A percentile compares a stretch with the other conserved stretches of the same genome.
Conservation (phyloP, 768 basidiomycete species). For the Phylloporus sp. region DNA sequence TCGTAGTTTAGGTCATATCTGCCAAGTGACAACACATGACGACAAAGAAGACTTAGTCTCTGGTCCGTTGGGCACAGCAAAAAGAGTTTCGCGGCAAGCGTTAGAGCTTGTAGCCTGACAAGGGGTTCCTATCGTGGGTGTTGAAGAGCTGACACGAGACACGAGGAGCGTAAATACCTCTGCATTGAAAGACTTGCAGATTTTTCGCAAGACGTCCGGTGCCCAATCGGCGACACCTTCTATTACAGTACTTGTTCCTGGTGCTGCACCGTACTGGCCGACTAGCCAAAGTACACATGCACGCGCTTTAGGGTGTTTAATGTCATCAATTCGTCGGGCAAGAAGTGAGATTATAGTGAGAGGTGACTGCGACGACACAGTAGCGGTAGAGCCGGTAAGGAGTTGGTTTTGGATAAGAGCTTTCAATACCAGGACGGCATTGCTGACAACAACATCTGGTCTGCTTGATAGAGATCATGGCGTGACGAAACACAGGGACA, state of each 20-base stretch:
- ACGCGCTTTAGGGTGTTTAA: constrained; percentile 72
- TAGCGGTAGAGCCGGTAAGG: constrained; percentile 30
- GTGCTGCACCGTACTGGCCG: constrained; percentile 69
- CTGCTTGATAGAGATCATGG: constrained; percentile 2
- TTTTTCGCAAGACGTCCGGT: constrained; percentile 83
- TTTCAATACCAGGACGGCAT: constrained; percentile 82
- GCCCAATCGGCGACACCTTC: constrained; percentile 73
- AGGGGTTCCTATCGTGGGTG: constrained; percentile 40
- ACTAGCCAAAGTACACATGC: constrained; percentile 92
- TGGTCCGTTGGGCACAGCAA: constrained; percentile 56
- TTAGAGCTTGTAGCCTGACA: constrained; percentile 82
- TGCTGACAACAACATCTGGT: constrained; percentile 72
- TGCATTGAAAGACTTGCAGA: constrained; percentile 61
- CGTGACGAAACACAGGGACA: constrained; percentile 18
- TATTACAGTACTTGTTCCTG: constrained; percentile 32
- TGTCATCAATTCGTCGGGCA: constrained; percentile 71
- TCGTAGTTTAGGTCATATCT: constrained; percentile 87
- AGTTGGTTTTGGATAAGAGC: constrained; percentile 71
- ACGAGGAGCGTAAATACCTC: constrained; percentile 48
- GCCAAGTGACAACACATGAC: constrained; percentile 78
- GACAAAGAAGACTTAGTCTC: constrained; percentile 49
- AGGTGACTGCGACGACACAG: constrained; percentile 35
- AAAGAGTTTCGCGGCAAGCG: constrained; percentile 81
- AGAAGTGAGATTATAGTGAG: constrained; percentile 72
- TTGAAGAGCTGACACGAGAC: background rate